These are phyloP conservation scores for Neurospora hispaniola DNA, from an alignment of 495 filamentous ascomycete genomes.

Conservation along the genomic window DNA sequence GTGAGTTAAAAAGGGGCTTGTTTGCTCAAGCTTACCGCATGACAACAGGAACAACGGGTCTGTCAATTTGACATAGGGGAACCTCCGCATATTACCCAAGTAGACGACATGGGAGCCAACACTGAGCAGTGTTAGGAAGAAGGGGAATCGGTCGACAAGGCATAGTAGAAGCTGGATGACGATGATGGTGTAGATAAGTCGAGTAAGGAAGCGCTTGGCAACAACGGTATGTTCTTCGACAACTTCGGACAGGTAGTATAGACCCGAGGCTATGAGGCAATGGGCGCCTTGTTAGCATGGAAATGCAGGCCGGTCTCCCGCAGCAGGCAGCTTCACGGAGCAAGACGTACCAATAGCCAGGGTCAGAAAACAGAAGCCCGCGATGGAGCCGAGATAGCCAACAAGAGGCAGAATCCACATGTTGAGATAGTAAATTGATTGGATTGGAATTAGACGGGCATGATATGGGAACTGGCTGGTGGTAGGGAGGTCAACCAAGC, in stretches of 20 bases:
- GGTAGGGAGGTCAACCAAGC: background rate
- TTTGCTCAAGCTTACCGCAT: slow-evolving; percentile 44
- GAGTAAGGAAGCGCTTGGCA: slow-evolving; percentile 71
- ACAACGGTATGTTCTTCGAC: slow-evolving; percentile 96
- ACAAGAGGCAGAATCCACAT: slow-evolving; percentile 92
- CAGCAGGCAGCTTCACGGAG: background rate
- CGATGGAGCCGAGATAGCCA: slow-evolving; percentile 75
- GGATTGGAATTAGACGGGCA: background rate
- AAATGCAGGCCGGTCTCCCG: background rate
- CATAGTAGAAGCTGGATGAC: slow-evolving; percentile 61
- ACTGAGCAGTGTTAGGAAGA: slow-evolving; percentile 59
- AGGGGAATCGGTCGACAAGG: slow-evolving; percentile 75
- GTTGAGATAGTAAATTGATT: slow-evolving; percentile 6
- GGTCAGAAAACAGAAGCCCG: slow-evolving; percentile 89
- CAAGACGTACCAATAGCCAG: slow-evolving; percentile 68
- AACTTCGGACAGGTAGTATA: slow-evolving; percentile 96
- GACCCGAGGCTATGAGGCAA: slow-evolving; percentile 61
- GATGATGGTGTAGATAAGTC: slow-evolving; percentile 79
- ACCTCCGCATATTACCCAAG: slow-evolving; percentile 75
- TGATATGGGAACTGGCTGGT: background rate
- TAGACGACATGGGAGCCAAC: slow-evolving; percentile 80
- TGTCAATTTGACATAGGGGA: slow-evolving; percentile 78
- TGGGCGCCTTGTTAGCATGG: background rate
- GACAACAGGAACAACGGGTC: slow-evolving; percentile 83
- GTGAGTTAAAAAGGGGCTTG: slow-evolving; percentile 10